Evolutionary conservation across 176 grass and related monocot species (phyloP).

Genomic region (Guadua angustifolia): DNA sequence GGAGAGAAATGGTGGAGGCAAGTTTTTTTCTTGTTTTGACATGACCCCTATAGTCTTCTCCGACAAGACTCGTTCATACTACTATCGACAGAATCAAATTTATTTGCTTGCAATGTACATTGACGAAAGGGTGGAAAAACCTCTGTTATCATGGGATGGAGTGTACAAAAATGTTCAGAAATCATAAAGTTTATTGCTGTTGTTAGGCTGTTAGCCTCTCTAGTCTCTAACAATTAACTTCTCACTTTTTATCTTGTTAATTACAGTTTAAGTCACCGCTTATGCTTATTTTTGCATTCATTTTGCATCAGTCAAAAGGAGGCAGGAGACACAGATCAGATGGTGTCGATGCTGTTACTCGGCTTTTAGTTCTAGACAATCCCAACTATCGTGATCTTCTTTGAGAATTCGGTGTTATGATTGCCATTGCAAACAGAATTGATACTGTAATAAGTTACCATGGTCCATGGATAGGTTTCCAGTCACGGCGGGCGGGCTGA

Average conservation of each 20-base stretch:
- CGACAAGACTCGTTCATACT: slow-evolving; percentile 18
- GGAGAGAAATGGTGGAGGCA: slow-evolving; percentile 85
- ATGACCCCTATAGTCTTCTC: slow-evolving; percentile 16
- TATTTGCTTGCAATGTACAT: slow-evolving; percentile 56
- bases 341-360: slow-evolving; percentile 81
- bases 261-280: slow-evolving; percentile 4
- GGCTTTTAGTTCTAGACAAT: slow-evolving; percentile 77
- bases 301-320: too few species aligned
- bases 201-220: not conserved
- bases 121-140: slow-evolving; percentile 87
- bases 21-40: slow-evolving; percentile 41
- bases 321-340: slow-evolving; percentile 75
- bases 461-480: slow-evolving; percentile 99
- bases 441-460: slow-evolving; percentile 90
- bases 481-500: slow-evolving; percentile 89
- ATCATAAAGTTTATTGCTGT: slow-evolving; percentile 36
- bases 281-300: slow-evolving; percentile 38
- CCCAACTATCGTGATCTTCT: slow-evolving; percentile 72
- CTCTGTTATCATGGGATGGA: slow-evolving; percentile 87
- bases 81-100: slow-evolving; percentile 17
- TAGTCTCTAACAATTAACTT: slow-evolving; percentile 24
- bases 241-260: slow-evolving; percentile 15
- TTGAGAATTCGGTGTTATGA: slow-evolving; percentile 87
- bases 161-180: slow-evolving; percentile 81
- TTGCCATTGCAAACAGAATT: slow-evolving; percentile 82